Percentiles rank a stretch among this genome's conserved stretches.
These are phyloP conservation scores for Cadophora gregata DNA, from an alignment of 2,329 filamentous ascomycete genomes.

Conservation along the genomic window DNA sequence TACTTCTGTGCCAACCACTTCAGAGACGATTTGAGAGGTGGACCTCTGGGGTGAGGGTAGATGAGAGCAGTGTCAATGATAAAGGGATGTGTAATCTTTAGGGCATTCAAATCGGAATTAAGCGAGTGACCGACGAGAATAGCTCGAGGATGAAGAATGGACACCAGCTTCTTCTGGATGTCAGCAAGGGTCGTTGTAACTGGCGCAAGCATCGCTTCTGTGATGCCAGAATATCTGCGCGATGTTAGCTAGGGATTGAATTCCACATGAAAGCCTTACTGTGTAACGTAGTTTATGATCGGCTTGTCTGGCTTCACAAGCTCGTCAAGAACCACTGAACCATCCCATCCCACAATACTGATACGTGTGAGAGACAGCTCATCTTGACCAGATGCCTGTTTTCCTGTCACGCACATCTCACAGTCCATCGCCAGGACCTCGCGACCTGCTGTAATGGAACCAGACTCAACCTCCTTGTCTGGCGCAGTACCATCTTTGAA, in stretches of 20 bases:
- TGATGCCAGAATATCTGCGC: constrained; percentile 82
- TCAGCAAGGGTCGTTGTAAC: constrained; percentile 85
- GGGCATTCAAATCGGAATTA: constrained; percentile 81
- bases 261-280: constrained; percentile 47
- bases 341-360: constrained; percentile 86
- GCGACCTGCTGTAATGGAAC: constrained; percentile 83
- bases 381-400: constrained; percentile 58
- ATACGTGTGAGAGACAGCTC: constrained; percentile 87
- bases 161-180: constrained; percentile 78
- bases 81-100: constrained; percentile 89
- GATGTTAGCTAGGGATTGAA: constrained; percentile 26
- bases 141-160: constrained; percentile 73
- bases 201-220: constrained; percentile 78
- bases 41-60: constrained; percentile 88
- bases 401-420: constrained; percentile 87
- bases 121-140: constrained; percentile 83
- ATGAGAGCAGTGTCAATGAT: constrained; percentile 90
- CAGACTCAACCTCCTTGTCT: constrained; percentile 74
- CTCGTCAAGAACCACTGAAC: constrained; percentile 82
- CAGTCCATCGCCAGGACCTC: constrained; percentile 86
- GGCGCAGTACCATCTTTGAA: constrained; percentile 72
- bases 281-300: constrained; percentile 93
- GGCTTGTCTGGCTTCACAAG: constrained; percentile 87
- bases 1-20: constrained; percentile 91
- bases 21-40: constrained; percentile 86